Base-by-base conservation (phyloP, 495 filamentous ascomycete genomes). In the Sabuloglossum arenarium region DNA sequence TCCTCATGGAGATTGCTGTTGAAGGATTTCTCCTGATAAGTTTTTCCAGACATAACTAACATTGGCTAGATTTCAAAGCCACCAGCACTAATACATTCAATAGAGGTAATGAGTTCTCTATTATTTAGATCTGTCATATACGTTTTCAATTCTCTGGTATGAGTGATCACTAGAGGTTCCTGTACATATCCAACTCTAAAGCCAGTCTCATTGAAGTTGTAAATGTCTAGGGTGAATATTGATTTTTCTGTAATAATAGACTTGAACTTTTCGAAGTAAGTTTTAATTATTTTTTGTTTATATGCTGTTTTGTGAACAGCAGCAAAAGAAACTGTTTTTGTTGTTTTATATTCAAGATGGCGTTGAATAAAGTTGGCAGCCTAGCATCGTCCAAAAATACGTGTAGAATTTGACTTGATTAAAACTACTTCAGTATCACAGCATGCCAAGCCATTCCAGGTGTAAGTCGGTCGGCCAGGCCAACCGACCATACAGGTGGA, bases 181-280 rank as follows among this genome's bases (percentile, higher is more conserved):
- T 11, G 11, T 32, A n/a, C n/a, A n/a, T 11, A 32, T 5, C 56
- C 51, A 57, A 58, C 56, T 30, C 24, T 3, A 47, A 58, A 58
- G 29, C 56, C 56, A 3, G 56, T 57, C 39, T 58, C 56, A 34
- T 58, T 45, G 25, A 57, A 24, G 56, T 58, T 56, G 52, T 56
- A 58, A n/a, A 58, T 58, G 31, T 58, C 6, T 24, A 5, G 6
- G n/a, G 27, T 55, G 21, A 3, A n/a, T n/a, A 58, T 58, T 16
- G 14, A 21, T n/a, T 53, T 14, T 21, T 56, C 16, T 24, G 32
- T 5, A n/a, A 56, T n/a, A 14, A 19, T n/a, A 10, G 23, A 29
- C 16, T 56, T 8, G 28, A 56, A 56, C 29, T 34, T 27, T 2
- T 56, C 30, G 56, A 58, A 56, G 11, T 32, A 32, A 32, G 11